Evolutionary conservation across 352 stramenopile genomes (phyloP).

Genomic region (Globisporangium nunn): DNA sequence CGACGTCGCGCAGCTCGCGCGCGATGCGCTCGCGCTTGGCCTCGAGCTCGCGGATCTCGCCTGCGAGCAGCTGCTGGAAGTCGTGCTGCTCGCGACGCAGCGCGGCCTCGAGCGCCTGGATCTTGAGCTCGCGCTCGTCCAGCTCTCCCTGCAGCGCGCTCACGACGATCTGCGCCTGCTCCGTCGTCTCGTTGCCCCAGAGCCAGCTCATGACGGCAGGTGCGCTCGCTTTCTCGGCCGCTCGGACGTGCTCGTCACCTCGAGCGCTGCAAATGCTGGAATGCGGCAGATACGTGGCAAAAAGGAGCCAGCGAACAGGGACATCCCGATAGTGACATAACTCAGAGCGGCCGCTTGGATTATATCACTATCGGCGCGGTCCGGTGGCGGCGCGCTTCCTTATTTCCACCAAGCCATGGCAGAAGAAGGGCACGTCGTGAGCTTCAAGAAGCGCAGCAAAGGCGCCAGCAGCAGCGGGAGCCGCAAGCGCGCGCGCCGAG

Average conservation of each 20-base stretch:
- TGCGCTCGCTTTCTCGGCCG: too few species aligned
- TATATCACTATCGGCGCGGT: constrained; percentile 1
- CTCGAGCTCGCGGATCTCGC: constrained; percentile 67
- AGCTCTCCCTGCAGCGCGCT: constrained; percentile 73
- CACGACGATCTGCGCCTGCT: constrained; percentile 82
- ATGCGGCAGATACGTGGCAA: not conserved
- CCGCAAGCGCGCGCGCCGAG: constrained; percentile 34
- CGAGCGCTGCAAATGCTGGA: not conserved
- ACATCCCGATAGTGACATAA: not conserved
- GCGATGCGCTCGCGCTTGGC: constrained; percentile 28
- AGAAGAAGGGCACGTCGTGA: constrained; percentile 18
- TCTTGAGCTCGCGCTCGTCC: constrained; percentile 76
- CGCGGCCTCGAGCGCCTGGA: constrained; percentile 67
- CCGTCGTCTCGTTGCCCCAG: constrained; percentile 80
- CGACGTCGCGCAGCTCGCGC: constrained; percentile 13
- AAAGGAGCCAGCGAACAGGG: not conserved
- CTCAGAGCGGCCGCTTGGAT: not conserved
- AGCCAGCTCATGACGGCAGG: constrained; percentile 55
- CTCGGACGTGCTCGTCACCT: not conserved
- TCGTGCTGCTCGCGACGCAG: constrained; percentile 72
- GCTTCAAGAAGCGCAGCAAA: constrained; percentile 46
- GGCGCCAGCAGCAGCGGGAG: not conserved
- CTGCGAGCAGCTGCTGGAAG: constrained; percentile 43
- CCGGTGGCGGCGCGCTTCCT: too few species aligned
- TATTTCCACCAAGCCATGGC: too few species aligned